Base-by-base conservation (phyloP, 2,329 filamentous ascomycete species). In the Purpureocillium takamizusanense region DNA sequence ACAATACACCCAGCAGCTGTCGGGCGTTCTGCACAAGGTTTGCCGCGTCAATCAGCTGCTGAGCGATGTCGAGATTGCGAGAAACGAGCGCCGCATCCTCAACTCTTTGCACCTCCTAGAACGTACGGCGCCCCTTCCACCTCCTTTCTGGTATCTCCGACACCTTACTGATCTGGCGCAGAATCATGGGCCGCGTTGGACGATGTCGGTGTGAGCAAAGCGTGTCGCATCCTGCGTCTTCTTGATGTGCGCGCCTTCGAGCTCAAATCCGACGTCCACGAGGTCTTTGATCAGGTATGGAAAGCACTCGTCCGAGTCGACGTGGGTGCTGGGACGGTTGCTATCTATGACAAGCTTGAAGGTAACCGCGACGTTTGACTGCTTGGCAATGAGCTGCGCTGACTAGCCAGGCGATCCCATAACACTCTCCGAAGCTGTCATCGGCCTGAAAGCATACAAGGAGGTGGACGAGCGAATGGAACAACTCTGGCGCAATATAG, bases 271-370 rank as follows among this genome's bases (percentile, higher is more conserved):
- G 69, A 74, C 15, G 72, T 92, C 16, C 73, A 79, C 41, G 74
- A 82, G 31, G 74, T 76, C 8, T 72, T 92, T 30, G 73, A 76
- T 32, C 67, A 70, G 39, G 72, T 80, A n/a, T 95, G 88, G 86
- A 74, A 74, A 41, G 65, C 70, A 0, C 65, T 90, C 32, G 65
- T 94, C 11, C 60, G 68, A 2, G 60, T 88, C 14, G 76, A 90
- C 51, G 57, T 66, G 1, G 65, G 74, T 16, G 60, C 65, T 8
- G 64, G 67, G 8, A 69, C 61, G 33, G 61, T 92, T 7, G 70
- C 65, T 1, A 70, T 94, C 27, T 65, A 64, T 18, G 63, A 71
- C 11, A 61, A 60, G 14, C 61, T 68, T 18, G 56, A 74, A 56
- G 68, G 76, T 79, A 57, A 35, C 58, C 23, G n/a, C 9, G 13